phyloP scores from a whole-genome alignment of 306 rosid species.

The Amphicarpaea edgeworthii region DNA sequence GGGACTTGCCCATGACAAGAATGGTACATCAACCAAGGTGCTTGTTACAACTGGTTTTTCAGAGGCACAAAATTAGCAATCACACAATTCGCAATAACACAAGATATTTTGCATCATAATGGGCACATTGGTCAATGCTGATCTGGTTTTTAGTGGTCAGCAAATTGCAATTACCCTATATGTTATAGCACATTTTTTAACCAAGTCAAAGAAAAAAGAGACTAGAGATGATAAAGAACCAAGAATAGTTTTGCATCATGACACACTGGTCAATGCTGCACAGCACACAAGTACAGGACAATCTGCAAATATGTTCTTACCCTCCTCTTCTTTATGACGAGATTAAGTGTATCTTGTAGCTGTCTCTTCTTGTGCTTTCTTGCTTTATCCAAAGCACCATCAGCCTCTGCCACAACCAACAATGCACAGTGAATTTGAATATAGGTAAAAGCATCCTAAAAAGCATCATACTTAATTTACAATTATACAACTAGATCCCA shows the following conservation, averaged over 20 bases:
- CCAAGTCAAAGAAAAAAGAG: slow-evolving; percentile 5
- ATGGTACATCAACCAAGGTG: slow-evolving; percentile 45
- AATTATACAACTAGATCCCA: neutral
- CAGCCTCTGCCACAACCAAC: slow-evolving; percentile 81
- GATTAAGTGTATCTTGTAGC: slow-evolving; percentile 90
- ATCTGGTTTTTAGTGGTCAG: slow-evolving; percentile 38
- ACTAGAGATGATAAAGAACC: neutral
- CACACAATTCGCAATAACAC: slow-evolving; percentile 32
- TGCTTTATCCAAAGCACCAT: slow-evolving; percentile 98
- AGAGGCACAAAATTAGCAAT: slow-evolving; percentile 43
- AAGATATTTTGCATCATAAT: slow-evolving; percentile 23
- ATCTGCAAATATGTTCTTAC: slow-evolving; percentile 52
- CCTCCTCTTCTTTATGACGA: slow-evolving; percentile 92
- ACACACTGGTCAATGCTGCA: slow-evolving; percentile 9
- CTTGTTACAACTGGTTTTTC: slow-evolving; percentile 48
- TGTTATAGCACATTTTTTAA: slow-evolving; percentile 1
- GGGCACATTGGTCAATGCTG: slow-evolving; percentile 35
- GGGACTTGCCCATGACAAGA: slow-evolving; percentile 45
- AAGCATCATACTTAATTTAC: slow-evolving; percentile 14
- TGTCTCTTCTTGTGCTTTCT: slow-evolving; percentile 99
- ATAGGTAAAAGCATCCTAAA: slow-evolving; percentile 18
- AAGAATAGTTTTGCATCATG: slow-evolving; percentile 1
- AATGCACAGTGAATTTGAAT: slow-evolving; percentile 37
- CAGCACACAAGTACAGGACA: slow-evolving; percentile 31
- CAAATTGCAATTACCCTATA: slow-evolving; percentile 33